Percentiles rank a stretch among this genome's conserved stretches.
phyloP scores from a whole-genome alignment of 371 early-diverging fungal genomes.

The Funneliformis caledonium region DNA sequence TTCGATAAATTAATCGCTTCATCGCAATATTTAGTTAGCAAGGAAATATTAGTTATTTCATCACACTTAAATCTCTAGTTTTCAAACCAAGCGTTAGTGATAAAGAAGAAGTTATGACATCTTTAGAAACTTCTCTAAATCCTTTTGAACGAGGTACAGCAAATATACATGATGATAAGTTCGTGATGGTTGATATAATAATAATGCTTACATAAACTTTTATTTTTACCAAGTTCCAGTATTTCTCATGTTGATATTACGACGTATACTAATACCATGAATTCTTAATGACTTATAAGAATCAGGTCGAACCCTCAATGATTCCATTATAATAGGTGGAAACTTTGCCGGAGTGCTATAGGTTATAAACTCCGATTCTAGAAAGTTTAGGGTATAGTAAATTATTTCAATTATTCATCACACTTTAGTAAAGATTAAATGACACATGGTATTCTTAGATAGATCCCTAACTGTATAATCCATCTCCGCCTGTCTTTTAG shows the following conservation, averaged over 20 bases:
- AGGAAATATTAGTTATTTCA: conserved; percentile 39
- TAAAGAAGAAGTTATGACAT: neutral
- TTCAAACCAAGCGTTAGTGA: conserved; percentile 10
- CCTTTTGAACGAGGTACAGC: conserved; percentile 35
- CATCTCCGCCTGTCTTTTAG: neutral
- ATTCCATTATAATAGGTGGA: conserved; percentile 38
- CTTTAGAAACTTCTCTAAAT: conserved; percentile 46
- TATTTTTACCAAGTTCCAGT: conserved; percentile 49
- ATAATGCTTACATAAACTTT: too few species aligned
- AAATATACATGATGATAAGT: too few species aligned
- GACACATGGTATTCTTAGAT: neutral
- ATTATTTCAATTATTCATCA: too few species aligned
- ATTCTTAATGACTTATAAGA: conserved; percentile 58
- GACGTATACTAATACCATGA: conserved; percentile 50
- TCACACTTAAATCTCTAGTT: conserved; percentile 36
- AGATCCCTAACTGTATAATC: neutral
- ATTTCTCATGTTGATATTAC: conserved; percentile 55
- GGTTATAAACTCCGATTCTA: conserved; percentile 52
- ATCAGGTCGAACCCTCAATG: conserved; percentile 44
- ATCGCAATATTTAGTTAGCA: conserved; percentile 36
- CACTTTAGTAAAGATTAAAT: neutral
- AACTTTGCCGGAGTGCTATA: conserved; percentile 43
- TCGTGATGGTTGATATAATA: too few species aligned
- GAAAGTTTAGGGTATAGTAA: conserved; percentile 50
- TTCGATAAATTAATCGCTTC: conserved; percentile 28